A percentile compares a stretch with the other conserved stretches of the same genome.
Conservation (phyloP, 2,329 filamentous ascomycete species). For the Chrysosporium queenslandicum region DNA sequence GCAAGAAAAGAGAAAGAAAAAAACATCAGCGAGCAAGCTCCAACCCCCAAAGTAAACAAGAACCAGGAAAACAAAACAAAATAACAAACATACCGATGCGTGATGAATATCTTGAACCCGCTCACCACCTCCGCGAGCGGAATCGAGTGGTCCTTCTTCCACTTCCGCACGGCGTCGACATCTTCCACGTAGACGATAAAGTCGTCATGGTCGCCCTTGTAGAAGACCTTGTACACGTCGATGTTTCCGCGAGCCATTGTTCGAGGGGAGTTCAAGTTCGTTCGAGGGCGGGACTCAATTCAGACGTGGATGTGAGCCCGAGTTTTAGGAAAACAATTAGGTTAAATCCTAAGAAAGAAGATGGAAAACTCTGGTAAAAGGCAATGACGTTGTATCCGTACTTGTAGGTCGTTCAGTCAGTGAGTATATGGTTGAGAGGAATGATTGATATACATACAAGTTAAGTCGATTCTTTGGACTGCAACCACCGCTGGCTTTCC, state of each 20-base stretch:
- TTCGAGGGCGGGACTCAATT: too few relatives aligned
- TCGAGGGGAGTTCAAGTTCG: too few relatives aligned
- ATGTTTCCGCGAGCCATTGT: constrained; percentile 63
- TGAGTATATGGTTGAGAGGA: too few relatives aligned
- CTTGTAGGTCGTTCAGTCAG: too few relatives aligned
- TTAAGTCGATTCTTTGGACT: too few relatives aligned
- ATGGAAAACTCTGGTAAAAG: not conserved
- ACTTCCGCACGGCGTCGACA: constrained; percentile 59
- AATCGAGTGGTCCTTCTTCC: constrained; percentile 68
- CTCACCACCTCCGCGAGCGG: constrained; percentile 78
- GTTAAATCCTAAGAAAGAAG: too few relatives aligned
- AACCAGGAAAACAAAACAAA: constrained; percentile 10
- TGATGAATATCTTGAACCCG: constrained; percentile 79
- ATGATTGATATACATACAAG: too few relatives aligned
- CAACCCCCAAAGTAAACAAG: too few relatives aligned
- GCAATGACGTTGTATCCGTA: not conserved
- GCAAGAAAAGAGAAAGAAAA: not conserved
- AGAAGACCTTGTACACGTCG: constrained; percentile 67
- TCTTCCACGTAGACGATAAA: constrained; percentile 58
- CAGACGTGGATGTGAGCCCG: too few relatives aligned
- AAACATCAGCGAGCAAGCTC: too few relatives aligned
- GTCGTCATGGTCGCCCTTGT: constrained; percentile 63
- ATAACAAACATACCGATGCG: constrained; percentile 62
- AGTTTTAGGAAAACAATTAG: not conserved
- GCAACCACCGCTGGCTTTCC: too few relatives aligned